Conservation (phyloP, 1,284 basidiomycete species). For the Uromyces viciae-fabae region DNA sequence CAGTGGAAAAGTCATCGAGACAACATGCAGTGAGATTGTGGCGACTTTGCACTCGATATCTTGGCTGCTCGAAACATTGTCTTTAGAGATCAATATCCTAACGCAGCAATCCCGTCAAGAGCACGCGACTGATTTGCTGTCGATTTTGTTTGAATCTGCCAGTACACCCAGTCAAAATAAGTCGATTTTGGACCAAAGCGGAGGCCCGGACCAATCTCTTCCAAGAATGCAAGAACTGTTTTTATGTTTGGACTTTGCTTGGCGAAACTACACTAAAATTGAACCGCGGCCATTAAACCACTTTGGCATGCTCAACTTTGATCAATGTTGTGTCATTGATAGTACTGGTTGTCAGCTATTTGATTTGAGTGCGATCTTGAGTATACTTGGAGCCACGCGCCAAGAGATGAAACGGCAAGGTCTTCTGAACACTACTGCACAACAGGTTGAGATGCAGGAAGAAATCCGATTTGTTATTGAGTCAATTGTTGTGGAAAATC, state of each 20-base stretch:
- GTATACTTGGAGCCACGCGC: slow-evolving; percentile 64
- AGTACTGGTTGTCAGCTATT: slow-evolving; percentile 42
- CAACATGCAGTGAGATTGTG: slow-evolving; percentile 69
- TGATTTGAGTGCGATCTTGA: slow-evolving; percentile 47
- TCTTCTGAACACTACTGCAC: slow-evolving; percentile 63
- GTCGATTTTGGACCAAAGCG: slow-evolving; percentile 38
- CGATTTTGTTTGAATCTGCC: slow-evolving; percentile 36
- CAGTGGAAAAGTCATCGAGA: slow-evolving; percentile 68
- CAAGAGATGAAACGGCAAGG: slow-evolving; percentile 67
- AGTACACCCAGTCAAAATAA: slow-evolving; percentile 26
- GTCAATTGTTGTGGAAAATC: slow-evolving; percentile 79
- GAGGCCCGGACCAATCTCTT: slow-evolving; percentile 45
- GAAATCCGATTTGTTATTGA: slow-evolving; percentile 74
- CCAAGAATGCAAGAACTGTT: slow-evolving; percentile 46
- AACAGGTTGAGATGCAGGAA: slow-evolving; percentile 66
- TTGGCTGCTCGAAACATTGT: slow-evolving; percentile 77
- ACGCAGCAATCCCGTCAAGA: slow-evolving; percentile 32
- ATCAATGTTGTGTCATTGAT: slow-evolving; percentile 38
- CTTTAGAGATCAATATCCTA: slow-evolving; percentile 82
- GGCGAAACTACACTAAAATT: slow-evolving; percentile 33
- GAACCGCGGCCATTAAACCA: slow-evolving; percentile 32
- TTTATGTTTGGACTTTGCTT: slow-evolving; percentile 39
- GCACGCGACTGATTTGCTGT: slow-evolving; percentile 26
- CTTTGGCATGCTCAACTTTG: slow-evolving; percentile 39
- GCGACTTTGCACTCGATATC: slow-evolving; percentile 78